phyloP scores from a whole-genome alignment of 768 basidiomycete genomes.

The Suillus lakei region DNA sequence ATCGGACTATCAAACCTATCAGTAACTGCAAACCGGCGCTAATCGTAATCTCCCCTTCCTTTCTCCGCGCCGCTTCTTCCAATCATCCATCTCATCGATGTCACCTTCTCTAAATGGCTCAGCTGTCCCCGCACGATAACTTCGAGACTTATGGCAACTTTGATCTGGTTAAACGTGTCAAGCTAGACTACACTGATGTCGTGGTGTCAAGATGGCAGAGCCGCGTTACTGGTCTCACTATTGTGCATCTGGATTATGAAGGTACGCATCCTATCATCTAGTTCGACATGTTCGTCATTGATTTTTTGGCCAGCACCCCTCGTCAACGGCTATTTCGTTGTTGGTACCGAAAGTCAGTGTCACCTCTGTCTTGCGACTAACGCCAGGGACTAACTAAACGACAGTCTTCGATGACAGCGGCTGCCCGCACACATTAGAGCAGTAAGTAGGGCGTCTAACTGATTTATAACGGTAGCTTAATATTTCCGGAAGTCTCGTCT shows the following conservation, averaged over 20 bases:
- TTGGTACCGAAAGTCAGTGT: slow-evolving; percentile 84
- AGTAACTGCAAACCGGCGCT: slow-evolving; percentile 5
- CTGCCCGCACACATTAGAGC: slow-evolving; percentile 95
- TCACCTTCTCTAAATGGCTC: slow-evolving; percentile 26
- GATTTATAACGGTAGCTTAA: slow-evolving; percentile 3
- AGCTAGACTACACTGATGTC: slow-evolving; percentile 80
- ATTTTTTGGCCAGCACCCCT: slow-evolving; percentile 64
- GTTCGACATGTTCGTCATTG: slow-evolving; percentile 16
- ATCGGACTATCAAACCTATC: background rate
- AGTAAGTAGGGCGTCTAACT: slow-evolving; percentile 54
- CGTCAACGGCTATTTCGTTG: slow-evolving; percentile 89
- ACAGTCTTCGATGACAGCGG: slow-evolving; percentile 93
- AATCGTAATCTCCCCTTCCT: slow-evolving; percentile 10
- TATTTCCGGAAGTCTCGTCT: slow-evolving; percentile 66
- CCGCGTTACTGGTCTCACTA: slow-evolving; percentile 81
- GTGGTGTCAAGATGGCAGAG: slow-evolving; percentile 89
- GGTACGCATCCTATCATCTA: slow-evolving; percentile 48
- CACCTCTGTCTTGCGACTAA: background rate
- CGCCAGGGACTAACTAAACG: background rate
- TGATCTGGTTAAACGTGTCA: slow-evolving; percentile 77
- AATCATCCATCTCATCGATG: slow-evolving; percentile 34
- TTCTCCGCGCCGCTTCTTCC: slow-evolving; percentile 11
- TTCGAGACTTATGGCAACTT: slow-evolving; percentile 70
- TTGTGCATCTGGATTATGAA: slow-evolving; percentile 91
- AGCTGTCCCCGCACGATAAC: slow-evolving; percentile 17